phyloP scores from a whole-genome alignment of 2,329 filamentous ascomycete genomes.

The Ceratocystis diversiconidia region DNA sequence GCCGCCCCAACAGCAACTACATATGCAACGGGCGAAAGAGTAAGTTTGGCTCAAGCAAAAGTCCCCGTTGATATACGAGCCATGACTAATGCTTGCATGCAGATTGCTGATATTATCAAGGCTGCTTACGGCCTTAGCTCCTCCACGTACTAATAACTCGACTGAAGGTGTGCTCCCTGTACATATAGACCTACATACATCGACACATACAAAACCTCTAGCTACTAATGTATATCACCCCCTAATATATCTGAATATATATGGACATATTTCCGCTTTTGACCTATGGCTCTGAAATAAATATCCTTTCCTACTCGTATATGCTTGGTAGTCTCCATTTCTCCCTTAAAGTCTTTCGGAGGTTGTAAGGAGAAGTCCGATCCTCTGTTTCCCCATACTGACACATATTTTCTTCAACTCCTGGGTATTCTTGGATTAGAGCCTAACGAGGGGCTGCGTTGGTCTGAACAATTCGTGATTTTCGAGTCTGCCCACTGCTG shows the following conservation, averaged over 20 bases:
- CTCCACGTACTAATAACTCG: background rate
- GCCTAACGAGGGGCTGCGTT: background rate
- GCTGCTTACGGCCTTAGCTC: constrained; percentile 5
- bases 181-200: constrained; percentile 3
- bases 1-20: constrained; percentile 23
- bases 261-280: background rate
- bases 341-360: too few species aligned
- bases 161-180: background rate
- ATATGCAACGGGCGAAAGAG: constrained; percentile 26
- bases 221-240: background rate
- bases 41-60: constrained; percentile 14
- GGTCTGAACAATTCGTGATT: background rate
- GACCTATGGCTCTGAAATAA: background rate
- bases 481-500: background rate
- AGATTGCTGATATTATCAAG: constrained; percentile 16
- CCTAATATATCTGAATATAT: background rate
- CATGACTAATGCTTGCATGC: constrained; percentile 11
- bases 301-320: background rate
- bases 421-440: too few species aligned
- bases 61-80: background rate
- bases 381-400: too few species aligned
- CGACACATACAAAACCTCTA: background rate
- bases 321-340: background rate
- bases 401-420: too few species aligned
- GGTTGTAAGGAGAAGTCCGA: too few species aligned